phyloP scores from a whole-genome alignment of 2,329 filamentous ascomycete genomes.

The Cladophialophora immunda region DNA sequence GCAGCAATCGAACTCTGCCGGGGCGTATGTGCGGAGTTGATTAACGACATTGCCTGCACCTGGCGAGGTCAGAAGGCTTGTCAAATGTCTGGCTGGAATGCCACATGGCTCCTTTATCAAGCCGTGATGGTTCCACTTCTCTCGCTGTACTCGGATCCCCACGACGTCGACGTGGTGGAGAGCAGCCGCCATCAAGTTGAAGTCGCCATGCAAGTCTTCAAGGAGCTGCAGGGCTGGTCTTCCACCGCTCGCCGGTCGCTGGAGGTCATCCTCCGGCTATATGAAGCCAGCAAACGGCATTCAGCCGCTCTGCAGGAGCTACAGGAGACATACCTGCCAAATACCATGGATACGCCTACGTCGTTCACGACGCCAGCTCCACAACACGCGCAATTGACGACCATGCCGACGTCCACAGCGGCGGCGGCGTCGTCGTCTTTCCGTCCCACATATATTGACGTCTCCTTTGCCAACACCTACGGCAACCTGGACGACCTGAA shows the following conservation, averaged over 20 bases:
- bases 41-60: constrained; percentile 75
- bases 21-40: constrained; percentile 73
- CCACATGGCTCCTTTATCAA: constrained; percentile 83
- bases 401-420: background rate
- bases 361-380: constrained; percentile 21
- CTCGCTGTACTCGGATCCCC: constrained; percentile 73
- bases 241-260: constrained; percentile 69
- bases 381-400: constrained; percentile 15
- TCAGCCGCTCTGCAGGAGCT: constrained; percentile 30
- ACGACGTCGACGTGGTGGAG: constrained; percentile 56
- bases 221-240: constrained; percentile 70
- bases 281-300: constrained; percentile 61
- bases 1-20: constrained; percentile 74
- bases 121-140: constrained; percentile 81
- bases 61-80: constrained; percentile 67
- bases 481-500: constrained; percentile 25
- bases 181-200: constrained; percentile 68
- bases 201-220: constrained; percentile 47
- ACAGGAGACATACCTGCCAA: constrained; percentile 19
- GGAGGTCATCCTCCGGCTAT: constrained; percentile 71
- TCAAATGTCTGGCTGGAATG: constrained; percentile 82
- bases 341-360: constrained; percentile 21
- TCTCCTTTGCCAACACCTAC: constrained; percentile 32
- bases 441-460: constrained; percentile 30
- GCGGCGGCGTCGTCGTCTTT: constrained; percentile 7